A percentile compares a stretch with the other conserved stretches of the same genome.
phyloP scores from a whole-genome alignment of 2,329 filamentous ascomycete species.

The Aspergillus novofumigatus region DNA sequence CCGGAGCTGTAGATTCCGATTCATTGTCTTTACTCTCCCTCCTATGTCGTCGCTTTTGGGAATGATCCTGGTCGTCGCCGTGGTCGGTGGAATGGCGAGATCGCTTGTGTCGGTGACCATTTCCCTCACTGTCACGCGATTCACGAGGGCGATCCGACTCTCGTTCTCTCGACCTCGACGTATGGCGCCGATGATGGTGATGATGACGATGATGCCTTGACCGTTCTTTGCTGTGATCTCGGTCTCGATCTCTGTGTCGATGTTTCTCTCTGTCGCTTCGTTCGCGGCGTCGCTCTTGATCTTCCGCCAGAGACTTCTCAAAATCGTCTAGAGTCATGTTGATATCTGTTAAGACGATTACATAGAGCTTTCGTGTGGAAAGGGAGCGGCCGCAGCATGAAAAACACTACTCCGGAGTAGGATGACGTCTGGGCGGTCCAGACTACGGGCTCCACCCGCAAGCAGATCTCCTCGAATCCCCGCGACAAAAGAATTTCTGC shows the following conservation, averaged over 20 bases:
- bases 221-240: constrained; percentile 40
- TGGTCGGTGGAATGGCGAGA: constrained; percentile 55
- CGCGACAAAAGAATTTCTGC: constrained; percentile 27
- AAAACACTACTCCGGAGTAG: too few relatives aligned
- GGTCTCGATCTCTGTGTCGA: constrained; percentile 30
- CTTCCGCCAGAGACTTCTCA: constrained; percentile 68
- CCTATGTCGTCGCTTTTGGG: constrained; percentile 47
- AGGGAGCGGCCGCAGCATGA: background rate
- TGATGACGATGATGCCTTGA: constrained; percentile 31
- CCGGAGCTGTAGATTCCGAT: constrained; percentile 30
- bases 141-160: constrained; percentile 31
- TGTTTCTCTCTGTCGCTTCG: constrained; percentile 35
- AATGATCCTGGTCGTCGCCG: constrained; percentile 44
- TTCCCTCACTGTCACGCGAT: constrained; percentile 47
- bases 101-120: constrained; percentile 61
- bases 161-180: constrained; percentile 35
- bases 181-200: constrained; percentile 44
- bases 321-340: constrained; percentile 66
- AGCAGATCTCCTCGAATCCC: constrained; percentile 22
- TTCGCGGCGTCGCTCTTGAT: constrained; percentile 38
- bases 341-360: constrained; percentile 1
- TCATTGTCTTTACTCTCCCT: constrained; percentile 38
- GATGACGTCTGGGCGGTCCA: constrained; percentile 31
- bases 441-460: constrained; percentile 21
- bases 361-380: background rate